Base-by-base conservation (phyloP, 768 basidiomycete species). In the Pholiota molesta region DNA sequence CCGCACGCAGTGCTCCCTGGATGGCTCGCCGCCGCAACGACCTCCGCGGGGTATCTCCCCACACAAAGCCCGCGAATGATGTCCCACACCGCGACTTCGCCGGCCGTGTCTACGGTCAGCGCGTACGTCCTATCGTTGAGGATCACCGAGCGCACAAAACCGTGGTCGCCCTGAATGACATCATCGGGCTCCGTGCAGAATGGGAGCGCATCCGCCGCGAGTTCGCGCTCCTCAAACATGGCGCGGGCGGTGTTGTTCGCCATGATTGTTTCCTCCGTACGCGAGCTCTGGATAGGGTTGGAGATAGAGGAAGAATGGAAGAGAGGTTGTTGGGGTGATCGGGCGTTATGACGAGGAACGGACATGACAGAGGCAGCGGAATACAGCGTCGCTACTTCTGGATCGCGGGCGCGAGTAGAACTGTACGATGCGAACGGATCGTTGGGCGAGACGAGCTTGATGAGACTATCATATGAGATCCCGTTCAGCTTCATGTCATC, bases 51-150 rank as follows among this genome's bases (percentile, higher is more conserved):
- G 74, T 87, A 96, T 52, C 81, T 75, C 1, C 97, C 97, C 3
- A 88, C 73, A 73, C 95, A 99, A 2, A 78, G 61, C 0, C 90
- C 89, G 1, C 88, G 81, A 11, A 95, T 83, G 61, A 99, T 86
- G 76, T 99, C 91, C 97, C 97, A 99, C 7, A 94, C 89, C 0
- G 90, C 92, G 11, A 98, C 89, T 67, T 92, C 88, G 5, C 95
- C 95, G 1, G 84, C 81, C 0, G 94, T 97, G 70, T 98, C 91
- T 44, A 97, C 89, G 0, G 94, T 95, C 47, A 99, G 77, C 19
- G 91, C 94, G 70, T 98, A 95, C 65, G 94, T 81, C 62, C 93
- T 83, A 71, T 98, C 94, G 73, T 94, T 97, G 44, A 99, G 77
- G 52, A 97, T 79, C 44, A 92, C 77, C 7, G 87, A 89, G 35